phyloP scores from a whole-genome alignment of 2,329 filamentous ascomycete genomes.

The Hypoxylon sp. region DNA sequence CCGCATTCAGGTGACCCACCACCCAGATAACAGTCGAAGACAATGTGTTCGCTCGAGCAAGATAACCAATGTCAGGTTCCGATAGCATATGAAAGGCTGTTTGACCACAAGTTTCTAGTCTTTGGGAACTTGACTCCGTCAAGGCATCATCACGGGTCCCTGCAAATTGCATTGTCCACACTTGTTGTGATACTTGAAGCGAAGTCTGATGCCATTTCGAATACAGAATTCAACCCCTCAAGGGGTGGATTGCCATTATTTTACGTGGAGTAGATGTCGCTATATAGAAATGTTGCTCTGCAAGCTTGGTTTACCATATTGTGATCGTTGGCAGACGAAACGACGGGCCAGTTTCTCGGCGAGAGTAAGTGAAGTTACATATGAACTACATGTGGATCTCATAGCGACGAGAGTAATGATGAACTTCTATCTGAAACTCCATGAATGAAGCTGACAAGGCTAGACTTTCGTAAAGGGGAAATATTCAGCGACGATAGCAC shows the following conservation, averaged over 20 bases:
- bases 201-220: not conserved
- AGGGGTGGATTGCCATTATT: not conserved
- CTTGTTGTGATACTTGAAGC: not conserved
- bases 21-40: constrained; percentile 30
- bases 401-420: no score
- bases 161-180: not conserved
- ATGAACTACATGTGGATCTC: not conserved
- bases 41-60: constrained; percentile 9
- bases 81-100: constrained; percentile 3
- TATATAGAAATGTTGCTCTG: not conserved
- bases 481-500: not conserved
- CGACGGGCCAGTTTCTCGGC: not conserved
- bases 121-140: not conserved
- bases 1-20: constrained; percentile 32
- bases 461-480: not conserved
- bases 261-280: not conserved
- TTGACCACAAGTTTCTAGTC: not conserved
- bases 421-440: no score
- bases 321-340: not conserved
- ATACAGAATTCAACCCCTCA: not conserved
- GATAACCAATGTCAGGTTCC: constrained; percentile 1
- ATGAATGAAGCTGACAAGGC: no score
- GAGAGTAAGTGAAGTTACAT: not conserved
- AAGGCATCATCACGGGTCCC: not conserved
- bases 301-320: not conserved